A percentile compares a stretch with the other conserved stretches of the same genome.
Evolutionary conservation across 768 basidiomycete species (phyloP).

Genomic region (Auricularia auricula-judae): DNA sequence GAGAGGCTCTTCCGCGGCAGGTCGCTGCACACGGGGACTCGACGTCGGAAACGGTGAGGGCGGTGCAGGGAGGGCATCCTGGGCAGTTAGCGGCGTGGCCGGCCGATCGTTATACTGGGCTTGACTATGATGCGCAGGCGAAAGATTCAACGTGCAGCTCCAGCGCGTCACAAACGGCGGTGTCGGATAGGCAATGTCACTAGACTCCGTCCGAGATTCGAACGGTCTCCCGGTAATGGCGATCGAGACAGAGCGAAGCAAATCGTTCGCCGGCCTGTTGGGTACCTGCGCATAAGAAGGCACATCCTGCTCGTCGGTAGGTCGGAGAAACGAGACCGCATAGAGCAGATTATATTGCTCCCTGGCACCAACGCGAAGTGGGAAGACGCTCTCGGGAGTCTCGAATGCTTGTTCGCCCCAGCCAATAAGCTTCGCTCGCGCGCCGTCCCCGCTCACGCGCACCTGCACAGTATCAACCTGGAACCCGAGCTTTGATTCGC

Average conservation of each 20-base stretch:
- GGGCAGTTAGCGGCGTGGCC: slow-evolving; percentile 18
- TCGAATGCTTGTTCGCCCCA: slow-evolving; percentile 33
- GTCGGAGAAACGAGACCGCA: slow-evolving; percentile 69
- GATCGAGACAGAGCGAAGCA: slow-evolving; percentile 72
- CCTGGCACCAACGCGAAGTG: slow-evolving; percentile 53
- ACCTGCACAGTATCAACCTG: slow-evolving; percentile 68
- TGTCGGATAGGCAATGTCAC: slow-evolving; percentile 46
- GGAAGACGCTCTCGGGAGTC: slow-evolving; percentile 41
- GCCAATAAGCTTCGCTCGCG: slow-evolving; percentile 35
- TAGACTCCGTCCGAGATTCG: slow-evolving; percentile 10
- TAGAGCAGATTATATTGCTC: slow-evolving; percentile 88
- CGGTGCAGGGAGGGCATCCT: slow-evolving; percentile 56
- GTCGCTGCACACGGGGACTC: slow-evolving; percentile 14
- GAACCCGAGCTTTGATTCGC: slow-evolving; percentile 54
- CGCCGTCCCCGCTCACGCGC: slow-evolving; percentile 56
- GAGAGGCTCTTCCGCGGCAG: neutral
- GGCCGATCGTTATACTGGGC: slow-evolving; percentile 9
- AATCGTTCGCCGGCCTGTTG: slow-evolving; percentile 13
- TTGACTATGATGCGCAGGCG: slow-evolving; percentile 21
- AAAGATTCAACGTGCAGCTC: slow-evolving; percentile 84
- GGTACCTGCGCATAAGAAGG: slow-evolving; percentile 16
- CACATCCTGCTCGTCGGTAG: slow-evolving; percentile 33
- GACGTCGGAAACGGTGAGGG: slow-evolving; percentile 64
- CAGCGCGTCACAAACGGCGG: slow-evolving; percentile 71
- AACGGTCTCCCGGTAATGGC: slow-evolving; percentile 67